Conservation (phyloP, 768 basidiomycete species). For the Pulveroboletus sp. region DNA sequence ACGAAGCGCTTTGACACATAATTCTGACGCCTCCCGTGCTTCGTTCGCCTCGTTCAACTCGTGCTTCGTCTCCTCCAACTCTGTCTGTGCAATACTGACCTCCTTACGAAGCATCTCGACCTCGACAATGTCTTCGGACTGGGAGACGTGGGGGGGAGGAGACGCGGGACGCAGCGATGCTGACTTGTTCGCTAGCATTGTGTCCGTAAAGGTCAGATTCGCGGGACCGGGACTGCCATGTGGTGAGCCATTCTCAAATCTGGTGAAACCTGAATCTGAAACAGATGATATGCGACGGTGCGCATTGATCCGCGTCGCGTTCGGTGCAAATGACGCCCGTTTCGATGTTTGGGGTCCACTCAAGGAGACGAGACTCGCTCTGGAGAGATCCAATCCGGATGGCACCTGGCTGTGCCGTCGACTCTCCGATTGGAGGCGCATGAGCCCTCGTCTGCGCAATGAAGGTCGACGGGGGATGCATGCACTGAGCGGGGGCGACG, state of each 20-base stretch:
- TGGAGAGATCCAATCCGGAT: slow-evolving; percentile 52
- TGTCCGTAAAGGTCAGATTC: slow-evolving; percentile 34
- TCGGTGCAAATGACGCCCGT: slow-evolving; percentile 70
- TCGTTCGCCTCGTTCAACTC: slow-evolving; percentile 78
- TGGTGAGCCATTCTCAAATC: slow-evolving; percentile 32
- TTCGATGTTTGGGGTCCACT: slow-evolving; percentile 53
- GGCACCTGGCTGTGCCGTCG: slow-evolving; percentile 54
- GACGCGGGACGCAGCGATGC: slow-evolving; percentile 39
- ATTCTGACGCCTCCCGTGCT: slow-evolving; percentile 82
- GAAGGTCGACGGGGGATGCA: slow-evolving; percentile 5
- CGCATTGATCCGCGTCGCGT: slow-evolving; percentile 40
- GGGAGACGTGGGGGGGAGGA: slow-evolving; percentile 38
- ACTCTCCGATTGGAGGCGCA: slow-evolving; percentile 80
- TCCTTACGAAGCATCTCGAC: slow-evolving; percentile 60
- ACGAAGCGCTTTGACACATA: slow-evolving; percentile 75
- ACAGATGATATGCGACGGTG: slow-evolving; percentile 76
- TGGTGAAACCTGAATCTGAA: slow-evolving; percentile 51
- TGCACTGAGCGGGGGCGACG: slow-evolving; percentile 14
- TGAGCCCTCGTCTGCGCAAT: slow-evolving; percentile 64
- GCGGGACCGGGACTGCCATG: slow-evolving; percentile 34
- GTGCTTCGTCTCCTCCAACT: slow-evolving; percentile 59
- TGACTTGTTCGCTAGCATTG: slow-evolving; percentile 17
- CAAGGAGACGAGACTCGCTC: slow-evolving; percentile 39
- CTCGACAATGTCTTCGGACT: slow-evolving; percentile 37
- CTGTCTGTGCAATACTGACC: slow-evolving; percentile 48